These are phyloP conservation scores for Vigna unguiculata DNA, from an alignment of 306 rosid species.

Conservation along the genomic window DNA sequence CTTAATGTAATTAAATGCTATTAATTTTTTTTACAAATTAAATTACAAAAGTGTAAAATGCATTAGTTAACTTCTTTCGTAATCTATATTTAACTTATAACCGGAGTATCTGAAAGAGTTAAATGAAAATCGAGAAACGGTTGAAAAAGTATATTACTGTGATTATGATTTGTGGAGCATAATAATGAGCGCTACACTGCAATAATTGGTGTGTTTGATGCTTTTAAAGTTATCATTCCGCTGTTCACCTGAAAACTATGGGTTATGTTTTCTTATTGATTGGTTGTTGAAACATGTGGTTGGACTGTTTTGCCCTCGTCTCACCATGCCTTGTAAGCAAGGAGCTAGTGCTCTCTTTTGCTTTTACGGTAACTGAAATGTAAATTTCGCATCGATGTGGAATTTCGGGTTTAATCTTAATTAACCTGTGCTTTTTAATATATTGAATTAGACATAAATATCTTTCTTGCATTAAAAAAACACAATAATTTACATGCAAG, in stretches of 20 bases:
- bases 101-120: too few species aligned
- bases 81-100: too few species aligned
- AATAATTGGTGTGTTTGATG: neutral
- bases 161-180: neutral
- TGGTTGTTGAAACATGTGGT: neutral
- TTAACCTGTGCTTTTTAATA: neutral
- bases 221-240: slow-evolving; percentile 35
- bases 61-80: too few species aligned
- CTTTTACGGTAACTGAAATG: neutral
- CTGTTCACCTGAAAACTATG: neutral
- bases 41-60: too few species aligned
- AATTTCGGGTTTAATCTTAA: neutral
- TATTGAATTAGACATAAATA: neutral
- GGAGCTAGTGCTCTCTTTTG: neutral
- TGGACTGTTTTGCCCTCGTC: slow-evolving; percentile 21
- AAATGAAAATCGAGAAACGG: too few species aligned
- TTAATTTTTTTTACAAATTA: too few species aligned
- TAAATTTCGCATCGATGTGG: neutral
- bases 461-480: neutral
- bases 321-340: slow-evolving; percentile 34
- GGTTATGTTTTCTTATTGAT: neutral
- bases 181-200: neutral
- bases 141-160: neutral
- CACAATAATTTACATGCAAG: neutral
- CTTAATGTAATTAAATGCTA: too few species aligned